Conservation (phyloP, 2,329 filamentous ascomycete genomes). For the Hypoxylon sp. region DNA sequence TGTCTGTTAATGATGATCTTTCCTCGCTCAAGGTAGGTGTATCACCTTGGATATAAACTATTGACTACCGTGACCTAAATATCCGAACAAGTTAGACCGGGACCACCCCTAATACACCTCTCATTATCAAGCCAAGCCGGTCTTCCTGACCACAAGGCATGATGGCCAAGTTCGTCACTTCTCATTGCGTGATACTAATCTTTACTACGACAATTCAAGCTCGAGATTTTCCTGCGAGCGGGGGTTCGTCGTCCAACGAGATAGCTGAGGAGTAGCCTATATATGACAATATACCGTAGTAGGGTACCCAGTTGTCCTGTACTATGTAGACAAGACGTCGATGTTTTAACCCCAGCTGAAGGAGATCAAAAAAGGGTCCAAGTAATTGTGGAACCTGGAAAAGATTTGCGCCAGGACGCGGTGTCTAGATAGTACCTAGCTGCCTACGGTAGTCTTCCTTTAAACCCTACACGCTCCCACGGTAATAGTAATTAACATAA, state of each 20-base stretch:
- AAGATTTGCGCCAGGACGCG: constrained; percentile 10
- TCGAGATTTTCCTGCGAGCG: constrained; percentile 10
- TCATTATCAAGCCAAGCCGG: constrained; percentile 2
- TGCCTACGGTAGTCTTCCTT: too few species aligned
- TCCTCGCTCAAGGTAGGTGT: constrained; percentile 19
- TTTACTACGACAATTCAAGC: constrained; percentile 19
- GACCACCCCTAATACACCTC: constrained; percentile 11
- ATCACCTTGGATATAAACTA: constrained; percentile 21
- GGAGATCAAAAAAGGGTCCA: constrained; percentile 21
- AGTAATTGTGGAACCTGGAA: constrained; percentile 24
- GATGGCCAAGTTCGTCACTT: neutral
- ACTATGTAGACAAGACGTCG: constrained; percentile 1
- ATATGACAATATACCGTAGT: constrained; percentile 6
- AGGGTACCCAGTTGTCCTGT: constrained; percentile 3
- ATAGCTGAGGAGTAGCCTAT: neutral
- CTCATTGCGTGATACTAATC: constrained; percentile 24
- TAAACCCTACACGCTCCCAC: constrained; percentile 3
- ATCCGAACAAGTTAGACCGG: neutral
- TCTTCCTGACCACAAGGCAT: neutral
- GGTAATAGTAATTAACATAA: neutral
- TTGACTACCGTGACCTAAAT: constrained; percentile 5
- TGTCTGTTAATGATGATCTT: constrained; percentile 30
- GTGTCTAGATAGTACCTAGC: too few species aligned
- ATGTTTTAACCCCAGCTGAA: constrained; percentile 13
- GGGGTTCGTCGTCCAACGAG: constrained; percentile 3